Evolutionary conservation across 202 grass and related monocot genomes (phyloP).

Genomic region (Zoysia matrella): DNA sequence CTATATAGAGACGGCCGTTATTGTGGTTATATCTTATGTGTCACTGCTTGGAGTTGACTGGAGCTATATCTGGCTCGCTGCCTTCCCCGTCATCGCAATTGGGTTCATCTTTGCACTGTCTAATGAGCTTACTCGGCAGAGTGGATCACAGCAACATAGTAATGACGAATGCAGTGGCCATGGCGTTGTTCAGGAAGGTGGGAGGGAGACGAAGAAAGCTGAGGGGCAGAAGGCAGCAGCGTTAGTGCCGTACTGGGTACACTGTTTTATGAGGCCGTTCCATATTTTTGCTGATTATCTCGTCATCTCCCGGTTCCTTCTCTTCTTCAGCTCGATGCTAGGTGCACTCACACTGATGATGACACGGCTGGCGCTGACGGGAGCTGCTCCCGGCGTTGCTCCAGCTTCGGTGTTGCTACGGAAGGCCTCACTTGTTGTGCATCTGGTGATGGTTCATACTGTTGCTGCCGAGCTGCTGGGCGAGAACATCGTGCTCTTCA

Average conservation of each 20-base stretch:
- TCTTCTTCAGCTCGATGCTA: slow-evolving; percentile 26
- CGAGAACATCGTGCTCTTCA: neutral
- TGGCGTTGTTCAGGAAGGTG: neutral
- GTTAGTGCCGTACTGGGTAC: neutral
- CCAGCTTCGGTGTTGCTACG: neutral
- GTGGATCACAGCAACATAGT: neutral
- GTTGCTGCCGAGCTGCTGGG: neutral
- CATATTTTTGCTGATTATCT: neutral
- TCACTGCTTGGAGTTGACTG: neutral
- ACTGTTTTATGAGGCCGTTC: neutral
- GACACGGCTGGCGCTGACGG: neutral
- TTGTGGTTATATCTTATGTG: slow-evolving; percentile 19
- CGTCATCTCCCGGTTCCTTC: slow-evolving; percentile 28
- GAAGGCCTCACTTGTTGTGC: neutral
- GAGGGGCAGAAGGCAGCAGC: neutral
- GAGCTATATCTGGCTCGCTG: slow-evolving; percentile 3
- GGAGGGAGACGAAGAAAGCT: neutral
- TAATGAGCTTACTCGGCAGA: neutral
- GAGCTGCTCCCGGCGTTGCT: neutral
- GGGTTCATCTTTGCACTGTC: neutral
- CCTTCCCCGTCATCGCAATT: slow-evolving; percentile 1
- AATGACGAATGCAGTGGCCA: neutral
- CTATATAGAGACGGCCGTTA: neutral
- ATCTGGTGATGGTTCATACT: slow-evolving; percentile 8
- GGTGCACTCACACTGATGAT: slow-evolving; percentile 15